Evolutionary conservation across 2,329 filamentous ascomycete species (phyloP), one percentile per base, ranked within the genome.

Genomic region (Thielaviopsis populi): DNA sequence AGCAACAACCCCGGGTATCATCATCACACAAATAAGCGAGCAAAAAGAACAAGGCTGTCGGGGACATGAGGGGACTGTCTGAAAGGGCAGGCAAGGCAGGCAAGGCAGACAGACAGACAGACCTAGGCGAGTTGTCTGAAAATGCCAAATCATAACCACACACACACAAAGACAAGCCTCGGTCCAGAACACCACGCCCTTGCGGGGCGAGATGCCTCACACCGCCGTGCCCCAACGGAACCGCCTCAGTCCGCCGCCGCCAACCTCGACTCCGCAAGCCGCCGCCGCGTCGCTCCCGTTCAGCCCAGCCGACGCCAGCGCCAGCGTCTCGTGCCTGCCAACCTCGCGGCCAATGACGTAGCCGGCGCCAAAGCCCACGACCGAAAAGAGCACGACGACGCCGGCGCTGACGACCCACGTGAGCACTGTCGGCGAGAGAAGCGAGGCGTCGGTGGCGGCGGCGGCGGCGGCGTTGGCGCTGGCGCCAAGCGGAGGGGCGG

Each of bases 261-360:
- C 78, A 2, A 82, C 77, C 67, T 84, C 81, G 40, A 76, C 73
- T 6, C 81, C 78, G 67, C 81, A 83, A 3, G 75, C 75, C 3
- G 75, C 72, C 13, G 53, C 56, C 19, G 53, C 30, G 3, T 41
- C 30, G 41, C 41, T 11, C 4, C 53, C 53, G 15, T 79, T 79
- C 62, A 77, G 73, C 41, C 73, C 73, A 56, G 74, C 72, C 50
- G 76, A 70, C 48, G 77, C 71, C 17, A 74, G 75, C 10, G 73
- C 73, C 54, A 80, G 71, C 13, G 75, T 75, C 69, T 87, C 83
- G 68, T 85, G 81, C 41, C 81, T 78, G 2, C 84, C 84, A 27
- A 85, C 83, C 68, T 87, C 84, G 30, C 83, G 77, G 4, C 85
- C 84, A 66, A 86, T 83, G 27, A 86, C 83, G 69, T 86, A 86